phyloP scores from a whole-genome alignment of 116 monocot species.

The Posidonia oceanica region DNA sequence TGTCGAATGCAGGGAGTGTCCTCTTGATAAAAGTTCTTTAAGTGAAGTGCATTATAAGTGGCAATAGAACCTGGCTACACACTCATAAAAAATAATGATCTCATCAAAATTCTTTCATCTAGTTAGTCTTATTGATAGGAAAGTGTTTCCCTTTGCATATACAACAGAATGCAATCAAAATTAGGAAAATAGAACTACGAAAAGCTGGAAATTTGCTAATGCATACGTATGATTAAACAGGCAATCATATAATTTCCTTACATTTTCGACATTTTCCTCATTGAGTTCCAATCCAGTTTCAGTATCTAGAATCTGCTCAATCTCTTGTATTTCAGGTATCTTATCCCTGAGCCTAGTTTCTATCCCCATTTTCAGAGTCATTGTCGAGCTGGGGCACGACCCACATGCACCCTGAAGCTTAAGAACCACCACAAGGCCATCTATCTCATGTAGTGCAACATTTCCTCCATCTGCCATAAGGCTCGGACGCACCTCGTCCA shows the following conservation, averaged over 20 bases:
- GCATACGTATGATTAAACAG: neutral
- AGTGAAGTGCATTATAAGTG: too few relatives aligned
- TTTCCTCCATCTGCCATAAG: constrained; percentile 96
- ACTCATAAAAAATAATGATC: too few relatives aligned
- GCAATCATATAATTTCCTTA: constrained; percentile 7
- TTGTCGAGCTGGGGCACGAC: constrained; percentile 93
- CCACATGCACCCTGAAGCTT: constrained; percentile 96
- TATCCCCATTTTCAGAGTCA: constrained; percentile 97
- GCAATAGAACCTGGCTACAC: too few relatives aligned
- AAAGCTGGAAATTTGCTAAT: too few relatives aligned
- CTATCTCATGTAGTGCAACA: constrained; percentile 90
- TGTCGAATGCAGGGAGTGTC: too few relatives aligned
- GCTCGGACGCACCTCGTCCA: constrained; percentile 85
- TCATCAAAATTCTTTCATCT: too few relatives aligned
- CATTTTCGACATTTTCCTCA: constrained; percentile 93
- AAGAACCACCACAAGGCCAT: constrained; percentile 78
- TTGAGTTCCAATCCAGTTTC: constrained; percentile 91
- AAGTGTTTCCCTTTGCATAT: too few relatives aligned
- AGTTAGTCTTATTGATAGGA: too few relatives aligned
- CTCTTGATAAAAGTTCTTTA: too few relatives aligned
- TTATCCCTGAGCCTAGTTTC: constrained; percentile 79
- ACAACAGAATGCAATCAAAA: too few relatives aligned
- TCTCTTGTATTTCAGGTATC: constrained; percentile 74
- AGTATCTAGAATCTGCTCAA: constrained; percentile 75
- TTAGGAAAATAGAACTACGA: too few relatives aligned